phyloP scores from a whole-genome alignment of 2,329 filamentous ascomycete genomes.

The Tolypocladium ovalisporum region DNA sequence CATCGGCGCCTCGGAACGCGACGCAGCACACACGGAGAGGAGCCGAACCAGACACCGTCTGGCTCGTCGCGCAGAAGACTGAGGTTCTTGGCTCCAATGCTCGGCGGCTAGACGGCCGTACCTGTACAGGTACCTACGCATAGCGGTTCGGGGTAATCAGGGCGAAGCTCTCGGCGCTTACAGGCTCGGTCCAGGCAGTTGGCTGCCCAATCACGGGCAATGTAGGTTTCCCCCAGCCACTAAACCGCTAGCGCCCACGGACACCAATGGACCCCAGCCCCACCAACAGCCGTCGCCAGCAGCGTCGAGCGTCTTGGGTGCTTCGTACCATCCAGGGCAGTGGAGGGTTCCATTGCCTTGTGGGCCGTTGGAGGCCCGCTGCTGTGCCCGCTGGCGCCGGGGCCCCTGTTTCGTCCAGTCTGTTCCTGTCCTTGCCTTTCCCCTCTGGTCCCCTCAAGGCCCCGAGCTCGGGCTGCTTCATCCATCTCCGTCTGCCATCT shows the following conservation, averaged over 20 bases:
- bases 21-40: neutral
- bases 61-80: neutral
- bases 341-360: no score
- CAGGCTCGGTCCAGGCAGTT: neutral
- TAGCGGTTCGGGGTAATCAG: neutral
- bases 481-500: neutral
- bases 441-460: neutral
- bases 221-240: neutral
- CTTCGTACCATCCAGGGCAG: no score
- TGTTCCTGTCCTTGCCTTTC: neutral
- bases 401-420: constrained; percentile 1
- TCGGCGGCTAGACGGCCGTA: neutral
- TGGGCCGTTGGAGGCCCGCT: no score
- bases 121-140: neutral
- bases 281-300: no score
- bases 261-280: no score
- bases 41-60: neutral
- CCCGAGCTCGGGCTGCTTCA: neutral
- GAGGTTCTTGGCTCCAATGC: neutral
- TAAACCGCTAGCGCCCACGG: neutral
- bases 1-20: neutral
- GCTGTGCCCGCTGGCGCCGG: constrained; percentile 3
- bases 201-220: neutral
- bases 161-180: neutral
- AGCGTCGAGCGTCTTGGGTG: no score